Base-by-base conservation (phyloP, 2,329 filamentous ascomycete species). In the Microascus cirrosus region DNA sequence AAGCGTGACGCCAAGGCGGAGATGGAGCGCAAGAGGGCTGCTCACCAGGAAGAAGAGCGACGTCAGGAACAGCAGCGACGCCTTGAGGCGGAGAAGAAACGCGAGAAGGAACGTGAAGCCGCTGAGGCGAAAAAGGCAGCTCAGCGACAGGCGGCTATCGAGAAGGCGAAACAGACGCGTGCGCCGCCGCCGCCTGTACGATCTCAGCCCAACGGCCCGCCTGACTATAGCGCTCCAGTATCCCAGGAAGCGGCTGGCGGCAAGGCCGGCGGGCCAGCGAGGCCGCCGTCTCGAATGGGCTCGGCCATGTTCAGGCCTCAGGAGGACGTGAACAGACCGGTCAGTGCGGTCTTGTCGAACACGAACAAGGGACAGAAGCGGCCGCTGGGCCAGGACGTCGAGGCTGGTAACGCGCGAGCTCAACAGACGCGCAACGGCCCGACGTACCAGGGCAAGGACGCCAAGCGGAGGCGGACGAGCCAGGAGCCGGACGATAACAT, bases 1-100 rank as follows among this genome's bases (percentile, higher is more conserved):
- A 93, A 90, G 66, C 85, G 86, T 10, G 89, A 95, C 22, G 85
- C 87, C 42, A 96, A 95, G 71, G 81, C 85, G 18, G 89, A 95
- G 65, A 74, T 88, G 36, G 90, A 95, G 67, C 84, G 87, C 54
- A 90, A 91, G 72, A 81, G 87, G 60, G 82, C 82, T 54, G 83
- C 81, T 6, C 70, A 74, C 20, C 84, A 86, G 63, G 84, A 87
- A 60, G 85, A 89, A 63, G 82, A 87, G 64, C 77, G 75, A 58
- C 80, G 74, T 55, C 78, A 82, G 61, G 83, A 86, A 58, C 74
- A 80, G 61, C 76, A 80, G 62, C 76, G 76, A 32, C 81, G 81
- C 58, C 77, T 81, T 57, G 85, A 90, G 62, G 74, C 75, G 18
- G 84, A 87, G 61, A 78, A 77, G 48, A 82, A 84, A 64, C 81